Percentiles rank a stretch among this genome's conserved stretches.
phyloP scores from a whole-genome alignment of 2,329 filamentous ascomycete species.

The Drechslerella coelobrocha region DNA sequence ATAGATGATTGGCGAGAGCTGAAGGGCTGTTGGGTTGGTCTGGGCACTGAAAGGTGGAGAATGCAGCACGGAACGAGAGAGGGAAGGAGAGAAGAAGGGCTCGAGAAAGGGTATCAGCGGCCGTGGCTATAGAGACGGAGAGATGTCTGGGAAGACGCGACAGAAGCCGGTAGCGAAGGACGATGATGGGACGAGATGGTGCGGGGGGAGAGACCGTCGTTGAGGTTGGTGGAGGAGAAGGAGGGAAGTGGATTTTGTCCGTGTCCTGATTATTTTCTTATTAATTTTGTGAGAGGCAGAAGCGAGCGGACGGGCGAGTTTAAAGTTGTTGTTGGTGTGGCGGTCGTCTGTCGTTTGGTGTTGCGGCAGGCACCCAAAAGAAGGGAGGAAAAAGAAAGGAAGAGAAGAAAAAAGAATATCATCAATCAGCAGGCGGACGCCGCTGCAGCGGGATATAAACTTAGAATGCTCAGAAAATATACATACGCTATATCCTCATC shows the following conservation, averaged over 20 bases:
- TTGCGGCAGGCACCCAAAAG: slow-evolving; percentile 21
- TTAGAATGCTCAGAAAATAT: not conserved
- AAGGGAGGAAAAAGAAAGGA: not conserved
- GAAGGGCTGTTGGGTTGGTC: slow-evolving; percentile 19
- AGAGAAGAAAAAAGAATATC: not conserved
- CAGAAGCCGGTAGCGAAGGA: not conserved
- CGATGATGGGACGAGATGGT: slow-evolving; percentile 11
- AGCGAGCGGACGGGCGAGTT: slow-evolving; percentile 24
- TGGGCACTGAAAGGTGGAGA: slow-evolving; percentile 25
- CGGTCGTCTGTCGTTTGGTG: slow-evolving; percentile 23
- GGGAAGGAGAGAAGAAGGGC: slow-evolving; percentile 20
- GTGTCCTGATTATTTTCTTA: slow-evolving; percentile 40
- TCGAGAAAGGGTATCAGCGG: slow-evolving; percentile 18
- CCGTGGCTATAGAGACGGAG: not conserved
- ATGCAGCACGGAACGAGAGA: slow-evolving; percentile 19
- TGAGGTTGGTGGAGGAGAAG: slow-evolving; percentile 18
- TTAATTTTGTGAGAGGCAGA: slow-evolving; percentile 33
- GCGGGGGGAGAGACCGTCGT: slow-evolving; percentile 19
- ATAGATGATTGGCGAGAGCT: slow-evolving; percentile 31
- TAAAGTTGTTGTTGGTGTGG: slow-evolving; percentile 20
- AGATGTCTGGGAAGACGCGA: slow-evolving; percentile 15
- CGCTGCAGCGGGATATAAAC: not conserved
- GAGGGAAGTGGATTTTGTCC: slow-evolving; percentile 26
- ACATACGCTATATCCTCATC: too few species aligned
- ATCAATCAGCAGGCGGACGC: not conserved